A percentile compares a stretch with the other conserved stretches of the same genome.
Evolutionary conservation across 2,329 filamentous ascomycete species (phyloP).

Genomic region (Ceratocystis cubensis): DNA sequence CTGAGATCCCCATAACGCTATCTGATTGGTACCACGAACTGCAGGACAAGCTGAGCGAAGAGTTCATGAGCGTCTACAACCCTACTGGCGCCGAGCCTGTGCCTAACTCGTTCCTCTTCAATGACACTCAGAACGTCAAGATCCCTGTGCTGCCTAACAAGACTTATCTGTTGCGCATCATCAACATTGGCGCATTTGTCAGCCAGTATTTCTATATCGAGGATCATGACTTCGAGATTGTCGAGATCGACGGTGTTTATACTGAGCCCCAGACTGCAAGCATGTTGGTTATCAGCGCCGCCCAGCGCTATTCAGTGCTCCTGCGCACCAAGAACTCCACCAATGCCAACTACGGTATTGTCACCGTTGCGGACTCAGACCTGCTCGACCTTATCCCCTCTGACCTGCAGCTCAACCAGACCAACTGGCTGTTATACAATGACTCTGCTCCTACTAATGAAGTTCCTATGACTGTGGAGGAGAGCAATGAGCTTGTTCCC

Average conservation of each 20-base stretch:
- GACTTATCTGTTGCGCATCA: constrained; percentile 42
- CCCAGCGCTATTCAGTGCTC: constrained; percentile 39
- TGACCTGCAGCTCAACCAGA: constrained; percentile 37
- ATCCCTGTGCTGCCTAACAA: constrained; percentile 36
- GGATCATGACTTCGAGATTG: constrained; percentile 28
- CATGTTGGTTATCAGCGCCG: constrained; percentile 36
- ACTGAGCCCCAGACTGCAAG: constrained; percentile 34
- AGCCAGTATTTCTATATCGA: constrained; percentile 38
- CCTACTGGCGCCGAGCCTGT: constrained; percentile 43
- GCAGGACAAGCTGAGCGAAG: constrained; percentile 36
- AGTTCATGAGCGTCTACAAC: constrained; percentile 37
- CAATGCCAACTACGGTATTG: constrained; percentile 36
- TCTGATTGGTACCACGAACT: constrained; percentile 50
- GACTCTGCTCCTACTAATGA: constrained; percentile 24
- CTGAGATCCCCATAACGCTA: constrained; percentile 43
- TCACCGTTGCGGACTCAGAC: constrained; percentile 22
- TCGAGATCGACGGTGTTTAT: constrained; percentile 41
- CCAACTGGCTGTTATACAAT: constrained; percentile 29
- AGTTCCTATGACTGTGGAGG: constrained; percentile 21
- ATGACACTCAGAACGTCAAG: constrained; percentile 35
- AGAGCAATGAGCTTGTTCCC: constrained; percentile 38
- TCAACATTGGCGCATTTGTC: constrained; percentile 42
- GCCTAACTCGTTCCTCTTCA: constrained; percentile 41
- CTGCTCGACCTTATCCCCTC: constrained; percentile 34
- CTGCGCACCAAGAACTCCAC: constrained; percentile 36